phyloP scores from a whole-genome alignment of 768 basidiomycete genomes.

The Daedaleopsis sinensis region DNA sequence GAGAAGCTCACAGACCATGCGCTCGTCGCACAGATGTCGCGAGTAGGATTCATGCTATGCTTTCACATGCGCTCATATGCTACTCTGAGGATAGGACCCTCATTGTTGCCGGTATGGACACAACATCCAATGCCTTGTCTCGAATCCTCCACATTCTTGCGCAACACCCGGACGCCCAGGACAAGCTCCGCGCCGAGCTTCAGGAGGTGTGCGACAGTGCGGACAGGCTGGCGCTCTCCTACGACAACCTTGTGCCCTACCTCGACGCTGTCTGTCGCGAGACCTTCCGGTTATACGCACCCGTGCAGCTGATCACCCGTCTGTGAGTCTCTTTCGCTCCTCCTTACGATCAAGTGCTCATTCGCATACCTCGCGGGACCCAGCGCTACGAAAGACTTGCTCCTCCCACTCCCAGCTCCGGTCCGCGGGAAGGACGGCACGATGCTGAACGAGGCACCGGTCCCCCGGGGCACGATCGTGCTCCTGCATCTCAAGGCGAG shows the following conservation, averaged over 20 bases:
- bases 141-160: constrained; percentile 27
- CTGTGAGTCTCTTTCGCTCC: constrained; percentile 1
- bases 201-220: constrained; percentile 13
- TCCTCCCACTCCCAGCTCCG: constrained; percentile 55
- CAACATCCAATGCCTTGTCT: constrained; percentile 26
- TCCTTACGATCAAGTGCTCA: background rate
- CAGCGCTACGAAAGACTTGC: constrained; percentile 7
- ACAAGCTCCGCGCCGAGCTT: constrained; percentile 31
- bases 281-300: constrained; percentile 50
- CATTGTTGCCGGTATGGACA: constrained; percentile 29
- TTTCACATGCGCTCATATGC: background rate
- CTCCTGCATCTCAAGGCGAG: constrained; percentile 44
- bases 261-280: constrained; percentile 66
- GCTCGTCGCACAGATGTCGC: constrained; percentile 38
- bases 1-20: constrained; percentile 31
- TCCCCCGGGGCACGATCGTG: constrained; percentile 51
- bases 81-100: constrained; percentile 14
- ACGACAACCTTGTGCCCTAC: constrained; percentile 46
- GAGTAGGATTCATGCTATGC: constrained; percentile 1
- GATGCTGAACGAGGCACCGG: constrained; percentile 38
- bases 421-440: constrained; percentile 43
- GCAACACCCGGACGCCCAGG: constrained; percentile 36
- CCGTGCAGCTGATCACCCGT: constrained; percentile 5
- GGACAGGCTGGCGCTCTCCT: constrained; percentile 35
- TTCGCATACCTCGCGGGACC: background rate